phyloP scores from a whole-genome alignment of 2,329 filamentous ascomycete species.

The Beauveria sp. region DNA sequence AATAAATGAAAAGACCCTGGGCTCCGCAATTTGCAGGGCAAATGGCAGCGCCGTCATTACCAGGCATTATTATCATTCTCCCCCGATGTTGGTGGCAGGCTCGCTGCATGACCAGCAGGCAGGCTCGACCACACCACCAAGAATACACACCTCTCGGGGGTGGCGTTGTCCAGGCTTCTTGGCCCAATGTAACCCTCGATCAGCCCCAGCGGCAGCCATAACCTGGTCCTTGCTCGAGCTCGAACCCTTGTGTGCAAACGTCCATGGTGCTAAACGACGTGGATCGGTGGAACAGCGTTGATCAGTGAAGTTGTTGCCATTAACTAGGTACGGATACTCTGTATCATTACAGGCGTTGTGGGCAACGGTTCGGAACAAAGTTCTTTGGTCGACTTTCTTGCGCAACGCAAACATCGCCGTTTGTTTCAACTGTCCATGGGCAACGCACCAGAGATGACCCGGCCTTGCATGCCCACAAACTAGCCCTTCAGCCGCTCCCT shows the following conservation, averaged over 20 bases:
- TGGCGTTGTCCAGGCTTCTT: conserved; percentile 7
- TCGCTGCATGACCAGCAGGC: not conserved
- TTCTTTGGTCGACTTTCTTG: not conserved
- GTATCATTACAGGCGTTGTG: too few species aligned
- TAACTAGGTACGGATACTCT: too few species aligned
- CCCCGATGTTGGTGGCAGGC: not conserved
- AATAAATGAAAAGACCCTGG: not conserved
- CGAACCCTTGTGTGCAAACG: not conserved
- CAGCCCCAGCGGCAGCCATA: conserved; percentile 3
- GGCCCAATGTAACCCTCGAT: conserved; percentile 9
- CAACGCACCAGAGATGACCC: not conserved
- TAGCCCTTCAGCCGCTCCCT: conserved; percentile 3
- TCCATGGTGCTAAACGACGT: too few species aligned
- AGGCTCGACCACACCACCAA: not conserved
- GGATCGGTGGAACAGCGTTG: too few species aligned
- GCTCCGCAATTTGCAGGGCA: not conserved
- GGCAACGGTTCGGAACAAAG: not conserved
- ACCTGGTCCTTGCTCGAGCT: not conserved
- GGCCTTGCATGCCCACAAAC: not conserved
- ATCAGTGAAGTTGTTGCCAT: too few species aligned
- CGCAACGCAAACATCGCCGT: too few species aligned
- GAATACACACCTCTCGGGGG: not conserved
- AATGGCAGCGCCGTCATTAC: not conserved
- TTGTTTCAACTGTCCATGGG: not conserved
- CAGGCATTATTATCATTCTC: not conserved